Base-by-base conservation (phyloP, 352 stramenopile genomes). In the Globisporangium ultimum region DNA sequence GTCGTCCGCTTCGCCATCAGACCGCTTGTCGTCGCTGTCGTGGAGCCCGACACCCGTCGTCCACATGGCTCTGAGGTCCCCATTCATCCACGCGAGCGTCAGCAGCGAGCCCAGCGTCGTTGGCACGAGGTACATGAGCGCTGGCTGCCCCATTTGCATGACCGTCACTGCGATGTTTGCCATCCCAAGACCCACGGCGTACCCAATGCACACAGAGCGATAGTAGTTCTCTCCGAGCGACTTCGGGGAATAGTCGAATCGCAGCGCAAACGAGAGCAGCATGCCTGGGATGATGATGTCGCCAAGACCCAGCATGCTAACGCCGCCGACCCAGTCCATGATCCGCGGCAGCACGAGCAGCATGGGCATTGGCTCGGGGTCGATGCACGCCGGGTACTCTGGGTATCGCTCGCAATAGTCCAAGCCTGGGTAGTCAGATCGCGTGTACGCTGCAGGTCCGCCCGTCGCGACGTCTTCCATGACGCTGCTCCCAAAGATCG, bases 241-340 rank as follows among this genome's bases (percentile, higher is more conserved):
- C 48, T 69, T 58, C 17, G 60, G 34, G 3, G 64, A 68, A 53
- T 91, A 96, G 80, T 99, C 96, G 59, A 95, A 98, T 10, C 93
- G 85, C 17, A 93, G 72, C 1, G 85, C 85, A 68, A 98, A 98
- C 49, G 91, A 95, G 13, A 98, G 71, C 36, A 99, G 69, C 61
- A 99, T 76, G 2, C 96, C 95, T 8, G 95, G 95, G 36, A 98
- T 60, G 18, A 98, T 97, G 61, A 99, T 98, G 77, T 99, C 96
- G 10, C 96, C 96, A 3, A 99, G 71, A 56, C 96, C 96, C 14
- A 99, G 76, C 83, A 99, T 93, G 36, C 77, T 95, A 17, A 86
- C 80, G 11, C 96, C 96, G 49, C 91, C 91, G 38, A 85, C 66
- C 80, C 96, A 98, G 75, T 98, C 89, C 34, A 87, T 66, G 28